Evolutionary conservation across 2,329 filamentous ascomycete species (phyloP), one percentile per base, ranked within the genome.

Genomic region (Ophiosphaerella herpotricha): DNA sequence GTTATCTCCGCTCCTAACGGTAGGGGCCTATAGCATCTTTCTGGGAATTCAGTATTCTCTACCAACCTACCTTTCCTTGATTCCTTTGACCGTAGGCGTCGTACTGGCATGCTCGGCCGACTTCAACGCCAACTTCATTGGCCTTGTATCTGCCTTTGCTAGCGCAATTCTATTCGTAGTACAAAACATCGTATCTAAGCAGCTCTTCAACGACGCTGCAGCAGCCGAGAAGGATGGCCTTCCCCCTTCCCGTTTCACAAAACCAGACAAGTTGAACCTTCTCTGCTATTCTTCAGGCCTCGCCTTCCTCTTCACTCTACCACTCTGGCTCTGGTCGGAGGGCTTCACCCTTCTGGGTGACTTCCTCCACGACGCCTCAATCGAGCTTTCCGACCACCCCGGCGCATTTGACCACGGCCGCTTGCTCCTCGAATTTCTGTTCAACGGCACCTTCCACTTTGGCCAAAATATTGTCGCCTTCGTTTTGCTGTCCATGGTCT

Each of bases 151-250:
- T 66, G 92, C 94, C 3, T 87, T 99, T 33, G 78, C 90, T 31
- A 92, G 91, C n/a, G 91, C 94, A 7, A 79, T 97, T 48, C 88
- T 97, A 58, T 99, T 99, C 68, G 94, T 99, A 32, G 94, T 91
- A 0, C 94, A 99, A 70, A 99, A 99, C 70, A 99, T 99, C 49
- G 96, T 97, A 60, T 97, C 93, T 16, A 99, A 99, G 75, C 90
- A 91, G 59, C 85, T 99, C 8, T 99, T 99, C 80, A 99, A 97
- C 72, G 92, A 97, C 69, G 91, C 90, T 6, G 88, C 91, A 6
- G 86, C 86, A 50, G 89, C 90, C 2, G 93, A 97, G 74, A 85
- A 86, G 7, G 90, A 96, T 46, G 76, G 79, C 2, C 73, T 80
- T 31, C 80, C 82, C 0, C 68, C 68, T 3, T 75, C 80, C 11